Evolutionary conservation across 441 rosid genomes (phyloP).

Genomic region (Erysimum cheiri): DNA sequence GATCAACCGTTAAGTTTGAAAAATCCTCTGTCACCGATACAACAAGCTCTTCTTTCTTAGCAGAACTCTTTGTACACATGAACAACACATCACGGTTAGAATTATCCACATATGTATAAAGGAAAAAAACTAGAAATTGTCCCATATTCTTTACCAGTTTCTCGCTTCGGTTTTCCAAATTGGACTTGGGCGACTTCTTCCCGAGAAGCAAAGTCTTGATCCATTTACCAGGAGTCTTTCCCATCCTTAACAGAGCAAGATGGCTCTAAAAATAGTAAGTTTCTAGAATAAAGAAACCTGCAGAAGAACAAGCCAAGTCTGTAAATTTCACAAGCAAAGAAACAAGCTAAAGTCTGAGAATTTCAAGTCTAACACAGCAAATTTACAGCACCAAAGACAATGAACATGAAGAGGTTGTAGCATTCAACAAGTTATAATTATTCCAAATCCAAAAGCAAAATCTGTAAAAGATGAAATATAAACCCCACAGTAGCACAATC

Average conservation of each 20-base stretch:
- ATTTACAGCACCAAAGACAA: conserved; percentile 3
- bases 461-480: not conserved
- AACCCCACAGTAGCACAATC: not conserved
- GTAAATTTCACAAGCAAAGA: conserved; percentile 1
- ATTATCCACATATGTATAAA: not conserved
- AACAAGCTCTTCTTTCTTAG: conserved; percentile 46
- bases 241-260: conserved; percentile 52
- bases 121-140: not conserved
- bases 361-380: conserved; percentile 13
- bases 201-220: conserved; percentile 75
- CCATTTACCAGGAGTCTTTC: conserved; percentile 81
- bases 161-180: conserved; percentile 52
- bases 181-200: conserved; percentile 70
- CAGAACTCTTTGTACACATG: conserved; percentile 43
- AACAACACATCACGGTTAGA: conserved; percentile 12
- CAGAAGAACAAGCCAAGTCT: conserved; percentile 21
- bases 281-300: conserved; percentile 26
- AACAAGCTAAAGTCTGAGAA: not conserved
- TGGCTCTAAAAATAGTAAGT: conserved; percentile 12
- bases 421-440: conserved; percentile 4
- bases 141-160: conserved; percentile 43
- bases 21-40: conserved; percentile 48
- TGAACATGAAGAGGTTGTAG: conserved; percentile 1
- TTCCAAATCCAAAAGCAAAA: not conserved
- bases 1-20: conserved; percentile 44